Evolutionary conservation across 1,139 yeast species (phyloP).

Genomic region (Ogataea hybrid): DNA sequence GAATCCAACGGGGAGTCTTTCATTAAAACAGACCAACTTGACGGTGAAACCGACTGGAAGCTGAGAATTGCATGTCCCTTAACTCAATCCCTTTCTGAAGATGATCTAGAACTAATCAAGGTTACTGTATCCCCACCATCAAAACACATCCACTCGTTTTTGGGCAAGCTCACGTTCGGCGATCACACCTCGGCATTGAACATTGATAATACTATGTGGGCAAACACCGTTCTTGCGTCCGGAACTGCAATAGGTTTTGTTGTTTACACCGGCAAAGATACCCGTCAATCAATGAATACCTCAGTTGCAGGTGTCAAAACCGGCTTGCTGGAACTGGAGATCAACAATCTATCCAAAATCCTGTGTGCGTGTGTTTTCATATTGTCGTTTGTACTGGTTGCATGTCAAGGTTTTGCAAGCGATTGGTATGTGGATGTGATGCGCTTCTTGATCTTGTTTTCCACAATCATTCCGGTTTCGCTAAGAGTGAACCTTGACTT

Average conservation of each 20-base stretch:
- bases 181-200: conserved; percentile 64
- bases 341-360: conserved; percentile 83
- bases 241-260: conserved; percentile 89
- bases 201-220: conserved; percentile 96
- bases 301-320: conserved; percentile 87
- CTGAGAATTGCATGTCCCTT: conserved; percentile 70
- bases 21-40: conserved; percentile 94
- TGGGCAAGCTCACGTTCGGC: conserved; percentile 64
- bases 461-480: conserved; percentile 95
- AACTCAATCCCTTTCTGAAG: conserved; percentile 59
- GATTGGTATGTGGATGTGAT: conserved; percentile 88
- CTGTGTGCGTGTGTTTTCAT: conserved; percentile 83
- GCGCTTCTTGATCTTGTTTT: conserved; percentile 86
- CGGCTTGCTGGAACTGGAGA: conserved; percentile 87
- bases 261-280: conserved; percentile 87
- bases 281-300: conserved; percentile 93
- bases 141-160: conserved; percentile 76
- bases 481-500: conserved; percentile 90
- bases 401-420: conserved; percentile 71
- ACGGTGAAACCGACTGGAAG: conserved; percentile 99
- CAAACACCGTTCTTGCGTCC: conserved; percentile 93
- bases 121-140: conserved; percentile 76
- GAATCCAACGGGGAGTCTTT: conserved; percentile 86
- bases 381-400: conserved; percentile 73
- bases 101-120: conserved; percentile 45